These are phyloP conservation scores for Theobroma cacao DNA, from an alignment of 345 rosid species.

Conservation along the genomic window DNA sequence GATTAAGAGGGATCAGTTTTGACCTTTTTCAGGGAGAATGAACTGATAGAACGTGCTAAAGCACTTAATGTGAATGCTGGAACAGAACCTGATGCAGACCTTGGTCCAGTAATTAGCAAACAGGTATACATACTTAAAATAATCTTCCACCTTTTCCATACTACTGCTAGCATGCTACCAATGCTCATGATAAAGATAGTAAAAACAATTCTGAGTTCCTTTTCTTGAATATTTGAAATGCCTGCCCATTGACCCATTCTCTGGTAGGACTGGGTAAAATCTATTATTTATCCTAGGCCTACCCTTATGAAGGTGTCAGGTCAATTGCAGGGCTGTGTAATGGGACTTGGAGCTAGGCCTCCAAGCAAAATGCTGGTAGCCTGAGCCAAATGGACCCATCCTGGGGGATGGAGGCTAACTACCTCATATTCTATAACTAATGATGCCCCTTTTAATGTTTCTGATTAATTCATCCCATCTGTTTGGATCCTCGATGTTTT, in stretches of 20 bases:
- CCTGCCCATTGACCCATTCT: background rate
- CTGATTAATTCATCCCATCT: background rate
- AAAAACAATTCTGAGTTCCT: background rate
- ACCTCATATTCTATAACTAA: background rate
- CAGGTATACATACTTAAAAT: conserved; percentile 40
- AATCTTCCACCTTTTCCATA: background rate
- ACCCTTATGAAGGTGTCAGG: background rate
- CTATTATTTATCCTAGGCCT: background rate
- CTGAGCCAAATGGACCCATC: background rate
- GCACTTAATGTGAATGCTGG: conserved; percentile 88
- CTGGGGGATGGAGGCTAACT: background rate
- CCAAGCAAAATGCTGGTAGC: background rate
- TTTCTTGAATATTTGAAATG: background rate
- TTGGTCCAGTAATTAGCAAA: conserved; percentile 94
- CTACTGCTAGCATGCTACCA: background rate
- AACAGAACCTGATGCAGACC: conserved; percentile 79
- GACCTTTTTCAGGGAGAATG: conserved; percentile 53
- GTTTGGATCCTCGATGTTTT: background rate
- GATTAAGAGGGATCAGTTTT: background rate
- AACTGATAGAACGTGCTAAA: conserved; percentile 75
- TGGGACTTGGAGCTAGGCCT: background rate
- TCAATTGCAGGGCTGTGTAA: background rate
- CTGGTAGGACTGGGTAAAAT: background rate
- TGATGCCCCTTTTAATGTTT: background rate
- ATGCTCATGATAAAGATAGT: background rate